These are phyloP conservation scores for Suillus weaverae DNA, from an alignment of 768 basidiomycete species.

Conservation along the genomic window DNA sequence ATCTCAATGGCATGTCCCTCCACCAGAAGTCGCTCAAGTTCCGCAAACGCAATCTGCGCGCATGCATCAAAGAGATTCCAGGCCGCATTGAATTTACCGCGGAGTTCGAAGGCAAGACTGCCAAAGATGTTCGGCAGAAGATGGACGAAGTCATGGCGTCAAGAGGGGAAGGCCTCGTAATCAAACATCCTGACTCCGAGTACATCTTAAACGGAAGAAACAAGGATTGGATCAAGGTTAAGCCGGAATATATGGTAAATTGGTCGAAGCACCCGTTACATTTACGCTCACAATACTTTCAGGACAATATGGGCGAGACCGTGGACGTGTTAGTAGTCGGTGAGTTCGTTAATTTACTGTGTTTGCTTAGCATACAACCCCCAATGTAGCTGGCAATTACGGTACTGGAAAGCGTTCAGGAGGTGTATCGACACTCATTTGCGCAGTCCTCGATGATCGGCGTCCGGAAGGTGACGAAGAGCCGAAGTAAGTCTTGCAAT, in stretches of 20 bases:
- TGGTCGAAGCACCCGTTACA: not conserved
- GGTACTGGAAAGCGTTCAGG: constrained; percentile 86
- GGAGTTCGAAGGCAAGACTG: constrained; percentile 72
- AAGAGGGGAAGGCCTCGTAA: constrained; percentile 90
- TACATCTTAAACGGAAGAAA: constrained; percentile 89
- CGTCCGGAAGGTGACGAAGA: constrained; percentile 54
- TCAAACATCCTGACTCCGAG: constrained; percentile 80
- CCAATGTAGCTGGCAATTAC: constrained; percentile 76
- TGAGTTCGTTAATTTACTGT: constrained; percentile 31
- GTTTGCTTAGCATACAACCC: not conserved
- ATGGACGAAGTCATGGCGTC: constrained; percentile 84
- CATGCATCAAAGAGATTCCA: constrained; percentile 63
- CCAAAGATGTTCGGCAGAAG: constrained; percentile 74
- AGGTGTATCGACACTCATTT: constrained; percentile 85
- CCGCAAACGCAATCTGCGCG: constrained; percentile 75
- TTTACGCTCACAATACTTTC: constrained; percentile 5
- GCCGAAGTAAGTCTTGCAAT: constrained; percentile 49
- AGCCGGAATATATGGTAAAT: constrained; percentile 83
- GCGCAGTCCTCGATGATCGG: constrained; percentile 83
- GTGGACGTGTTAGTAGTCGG: constrained; percentile 91
- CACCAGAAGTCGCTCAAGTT: constrained; percentile 69
- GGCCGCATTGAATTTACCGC: constrained; percentile 82
- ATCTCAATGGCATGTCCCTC: constrained; percentile 81
- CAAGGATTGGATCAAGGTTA: constrained; percentile 93
- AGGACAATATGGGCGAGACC: constrained; percentile 93